Evolutionary conservation across 2,329 filamentous ascomycete species (phyloP).

Genomic region (Aspergillus niger): DNA sequence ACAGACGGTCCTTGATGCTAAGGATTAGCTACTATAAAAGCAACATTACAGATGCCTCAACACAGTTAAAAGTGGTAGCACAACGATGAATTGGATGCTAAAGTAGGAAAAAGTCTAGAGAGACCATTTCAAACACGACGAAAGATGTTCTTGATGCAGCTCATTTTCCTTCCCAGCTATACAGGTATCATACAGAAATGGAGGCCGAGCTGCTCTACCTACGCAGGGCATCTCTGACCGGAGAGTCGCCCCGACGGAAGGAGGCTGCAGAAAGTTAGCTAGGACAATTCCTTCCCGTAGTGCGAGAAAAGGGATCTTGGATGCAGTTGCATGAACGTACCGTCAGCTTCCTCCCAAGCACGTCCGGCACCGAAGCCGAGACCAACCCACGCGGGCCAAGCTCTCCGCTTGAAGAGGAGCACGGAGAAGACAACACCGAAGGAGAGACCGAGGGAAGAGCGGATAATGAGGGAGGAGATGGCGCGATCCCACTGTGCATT

Average conservation of each 20-base stretch:
- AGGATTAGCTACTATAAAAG: background rate
- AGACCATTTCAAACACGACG: constrained; percentile 23
- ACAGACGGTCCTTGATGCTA: background rate
- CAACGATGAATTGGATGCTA: constrained; percentile 22
- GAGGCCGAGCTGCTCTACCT: constrained; percentile 30
- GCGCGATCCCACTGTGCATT: constrained; percentile 88
- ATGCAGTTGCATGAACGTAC: constrained; percentile 49
- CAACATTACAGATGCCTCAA: background rate
- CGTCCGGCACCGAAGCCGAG: constrained; percentile 93
- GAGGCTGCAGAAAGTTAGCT: constrained; percentile 37
- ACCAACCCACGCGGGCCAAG: constrained; percentile 95
- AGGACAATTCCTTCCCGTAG: background rate
- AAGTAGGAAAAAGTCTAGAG: constrained; percentile 22
- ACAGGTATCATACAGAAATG: constrained; percentile 42
- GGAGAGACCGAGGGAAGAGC: constrained; percentile 90
- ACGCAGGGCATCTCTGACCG: constrained; percentile 42
- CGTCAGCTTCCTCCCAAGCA: constrained; percentile 98
- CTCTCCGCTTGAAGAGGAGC: constrained; percentile 94
- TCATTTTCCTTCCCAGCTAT: constrained; percentile 31
- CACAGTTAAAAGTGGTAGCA: constrained; percentile 10
- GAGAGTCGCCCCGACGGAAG: constrained; percentile 47
- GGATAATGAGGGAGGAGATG: constrained; percentile 95
- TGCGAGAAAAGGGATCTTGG: background rate
- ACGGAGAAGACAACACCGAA: constrained; percentile 99
- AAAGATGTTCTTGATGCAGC: constrained; percentile 15